Evolutionary conservation across 768 basidiomycete genomes (phyloP).

Genomic region (Termitomyces sp.): DNA sequence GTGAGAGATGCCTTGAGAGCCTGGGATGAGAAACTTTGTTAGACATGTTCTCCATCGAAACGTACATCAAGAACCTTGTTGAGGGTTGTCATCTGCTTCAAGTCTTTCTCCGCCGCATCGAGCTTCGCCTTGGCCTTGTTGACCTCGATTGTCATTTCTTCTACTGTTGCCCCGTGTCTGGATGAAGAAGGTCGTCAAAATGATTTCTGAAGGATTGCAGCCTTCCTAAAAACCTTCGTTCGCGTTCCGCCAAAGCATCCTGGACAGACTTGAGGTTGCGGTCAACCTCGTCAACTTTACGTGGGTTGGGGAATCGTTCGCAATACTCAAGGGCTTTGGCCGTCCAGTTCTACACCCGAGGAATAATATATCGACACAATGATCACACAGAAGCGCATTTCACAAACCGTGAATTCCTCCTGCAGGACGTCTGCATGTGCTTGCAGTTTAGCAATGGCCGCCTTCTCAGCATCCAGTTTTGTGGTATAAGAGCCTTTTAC

Average conservation of each 20-base stretch:
- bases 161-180: conserved; percentile 73
- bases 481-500: conserved; percentile 38
- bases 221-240: conserved; percentile 41
- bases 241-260: conserved; percentile 59
- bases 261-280: conserved; percentile 58
- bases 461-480: conserved; percentile 48
- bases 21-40: conserved; percentile 29
- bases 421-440: conserved; percentile 44
- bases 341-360: conserved; percentile 49
- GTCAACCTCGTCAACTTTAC: conserved; percentile 50
- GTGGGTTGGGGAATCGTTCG: conserved; percentile 47
- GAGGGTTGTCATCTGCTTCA: conserved; percentile 56
- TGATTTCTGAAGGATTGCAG: neutral
- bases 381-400: neutral
- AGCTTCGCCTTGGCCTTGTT: conserved; percentile 56
- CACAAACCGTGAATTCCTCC: conserved; percentile 55
- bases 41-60: neutral
- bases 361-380: neutral
- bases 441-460: conserved; percentile 38
- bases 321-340: conserved; percentile 59
- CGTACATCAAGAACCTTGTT: conserved; percentile 50
- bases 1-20: conserved; percentile 61
- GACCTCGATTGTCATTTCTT: conserved; percentile 70
- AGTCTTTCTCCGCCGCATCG: conserved; percentile 53
- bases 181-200: neutral